A percentile compares a stretch with the other conserved stretches of the same genome.
Evolutionary conservation across 1,284 basidiomycete species (phyloP).

Genomic region (Thelephora terrestris): DNA sequence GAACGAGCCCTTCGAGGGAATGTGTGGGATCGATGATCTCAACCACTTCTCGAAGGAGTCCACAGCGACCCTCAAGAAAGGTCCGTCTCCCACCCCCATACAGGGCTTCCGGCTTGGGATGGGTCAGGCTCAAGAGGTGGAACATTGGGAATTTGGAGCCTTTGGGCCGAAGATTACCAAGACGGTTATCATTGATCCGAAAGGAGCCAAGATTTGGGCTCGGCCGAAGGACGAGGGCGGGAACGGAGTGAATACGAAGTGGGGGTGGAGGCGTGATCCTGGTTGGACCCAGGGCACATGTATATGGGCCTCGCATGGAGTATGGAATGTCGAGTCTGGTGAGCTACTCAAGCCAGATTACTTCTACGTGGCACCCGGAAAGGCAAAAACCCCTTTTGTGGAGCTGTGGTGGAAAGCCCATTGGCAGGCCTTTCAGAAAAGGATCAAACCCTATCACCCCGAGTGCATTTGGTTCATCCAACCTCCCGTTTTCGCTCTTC

Average conservation of each 20-base stretch:
- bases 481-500: conserved; percentile 84
- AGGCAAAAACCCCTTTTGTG: conserved; percentile 54
- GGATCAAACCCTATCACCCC: conserved; percentile 67
- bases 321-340: conserved; percentile 77
- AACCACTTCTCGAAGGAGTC: conserved; percentile 54
- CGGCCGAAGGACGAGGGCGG: conserved; percentile 31
- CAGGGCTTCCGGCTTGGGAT: conserved; percentile 84
- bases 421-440: conserved; percentile 52
- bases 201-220: conserved; percentile 68
- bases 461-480: conserved; percentile 89
- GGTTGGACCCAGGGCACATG: conserved; percentile 82
- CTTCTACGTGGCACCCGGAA: conserved; percentile 38
- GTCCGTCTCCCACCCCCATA: conserved; percentile 77
- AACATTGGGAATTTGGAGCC: conserved; percentile 73
- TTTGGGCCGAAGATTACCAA: conserved; percentile 76
- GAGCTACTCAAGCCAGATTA: conserved; percentile 71
- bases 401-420: conserved; percentile 80
- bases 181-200: conserved; percentile 73
- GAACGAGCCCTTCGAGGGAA: conserved; percentile 90
- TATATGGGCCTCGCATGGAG: conserved; percentile 88
- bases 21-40: conserved; percentile 74
- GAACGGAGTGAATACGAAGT: conserved; percentile 44
- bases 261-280: conserved; percentile 74
- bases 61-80: conserved; percentile 70
- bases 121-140: conserved; percentile 79